These are phyloP conservation scores for Acacia crassicarpa DNA, from an alignment of 306 rosid genomes.

Conservation along the genomic window DNA sequence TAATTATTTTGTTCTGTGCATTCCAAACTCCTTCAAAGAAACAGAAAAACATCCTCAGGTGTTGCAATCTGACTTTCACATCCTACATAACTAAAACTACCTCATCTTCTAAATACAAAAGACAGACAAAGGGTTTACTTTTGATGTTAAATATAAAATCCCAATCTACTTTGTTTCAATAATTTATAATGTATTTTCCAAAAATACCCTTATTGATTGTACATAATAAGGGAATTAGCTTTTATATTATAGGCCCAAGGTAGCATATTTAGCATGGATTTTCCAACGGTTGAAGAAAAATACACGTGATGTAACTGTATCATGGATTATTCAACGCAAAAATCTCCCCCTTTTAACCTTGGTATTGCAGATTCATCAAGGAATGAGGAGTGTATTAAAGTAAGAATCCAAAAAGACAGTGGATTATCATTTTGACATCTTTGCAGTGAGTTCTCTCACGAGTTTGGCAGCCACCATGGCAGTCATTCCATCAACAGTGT, in stretches of 20 bases:
- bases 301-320: not conserved
- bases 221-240: too few species aligned
- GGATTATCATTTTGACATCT: conserved; percentile 62
- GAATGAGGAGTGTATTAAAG: not conserved
- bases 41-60: not conserved
- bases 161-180: too few species aligned
- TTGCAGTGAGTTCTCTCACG: conserved; percentile 86
- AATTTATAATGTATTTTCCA: too few species aligned
- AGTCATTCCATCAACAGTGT: conserved; percentile 95
- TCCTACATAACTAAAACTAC: not conserved
- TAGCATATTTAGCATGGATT: not conserved
- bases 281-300: not conserved
- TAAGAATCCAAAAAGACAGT: not conserved
- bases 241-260: too few species aligned
- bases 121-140: rapidly evolving
- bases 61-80: not conserved
- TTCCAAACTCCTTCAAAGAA: too few species aligned
- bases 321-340: not conserved
- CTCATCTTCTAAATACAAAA: too few species aligned
- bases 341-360: conserved; percentile 13
- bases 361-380: not conserved
- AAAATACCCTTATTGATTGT: too few species aligned
- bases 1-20: too few species aligned
- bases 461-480: conserved; percentile 99
- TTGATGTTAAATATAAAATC: too few species aligned